Conservation (phyloP, 192 early-diverging fungal species). For the Coemansia sp. region DNA sequence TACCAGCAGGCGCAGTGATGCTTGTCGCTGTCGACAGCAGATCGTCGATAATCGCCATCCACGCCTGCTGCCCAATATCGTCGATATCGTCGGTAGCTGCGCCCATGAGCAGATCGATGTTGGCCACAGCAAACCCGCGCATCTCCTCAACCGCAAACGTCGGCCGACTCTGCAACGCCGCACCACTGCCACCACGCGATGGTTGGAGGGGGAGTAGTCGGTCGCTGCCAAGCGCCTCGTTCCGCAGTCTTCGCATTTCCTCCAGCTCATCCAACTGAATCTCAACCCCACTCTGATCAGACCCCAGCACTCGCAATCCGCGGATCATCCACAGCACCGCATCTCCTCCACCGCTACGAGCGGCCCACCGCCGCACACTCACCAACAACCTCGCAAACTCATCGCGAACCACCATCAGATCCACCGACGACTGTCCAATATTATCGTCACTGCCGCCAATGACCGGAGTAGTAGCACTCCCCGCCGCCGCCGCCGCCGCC, state of each 20-base stretch:
- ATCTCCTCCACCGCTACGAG: not conserved
- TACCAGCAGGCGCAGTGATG: constrained; percentile 55
- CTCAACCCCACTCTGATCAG: constrained; percentile 24
- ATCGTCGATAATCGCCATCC: constrained; percentile 64
- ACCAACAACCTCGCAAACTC: constrained; percentile 26
- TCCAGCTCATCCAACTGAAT: not conserved
- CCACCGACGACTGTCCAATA: not conserved
- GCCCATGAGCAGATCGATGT: constrained; percentile 33
- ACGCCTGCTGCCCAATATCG: constrained; percentile 6
- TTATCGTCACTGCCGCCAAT: not conserved
- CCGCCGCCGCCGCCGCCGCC: no score
- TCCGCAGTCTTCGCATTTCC: constrained; percentile 24
- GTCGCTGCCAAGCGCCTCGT: not conserved
- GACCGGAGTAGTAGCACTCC: not conserved
- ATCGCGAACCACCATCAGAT: constrained; percentile 9
- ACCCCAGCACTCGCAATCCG: constrained; percentile 37
- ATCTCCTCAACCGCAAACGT: constrained; percentile 44
- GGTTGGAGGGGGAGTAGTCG: constrained; percentile 26
- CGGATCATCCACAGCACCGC: constrained; percentile 32
- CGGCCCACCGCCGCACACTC: constrained; percentile 12
- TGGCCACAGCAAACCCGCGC: constrained; percentile 32
- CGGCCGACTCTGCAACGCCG: constrained; percentile 36
- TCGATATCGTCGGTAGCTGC: not conserved
- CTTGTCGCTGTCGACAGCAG: constrained; percentile 77
- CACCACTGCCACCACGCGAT: constrained; percentile 54